These are phyloP conservation scores for Typha latifolia DNA, from an alignment of 176 grass and related monocot genomes.

Conservation along the genomic window DNA sequence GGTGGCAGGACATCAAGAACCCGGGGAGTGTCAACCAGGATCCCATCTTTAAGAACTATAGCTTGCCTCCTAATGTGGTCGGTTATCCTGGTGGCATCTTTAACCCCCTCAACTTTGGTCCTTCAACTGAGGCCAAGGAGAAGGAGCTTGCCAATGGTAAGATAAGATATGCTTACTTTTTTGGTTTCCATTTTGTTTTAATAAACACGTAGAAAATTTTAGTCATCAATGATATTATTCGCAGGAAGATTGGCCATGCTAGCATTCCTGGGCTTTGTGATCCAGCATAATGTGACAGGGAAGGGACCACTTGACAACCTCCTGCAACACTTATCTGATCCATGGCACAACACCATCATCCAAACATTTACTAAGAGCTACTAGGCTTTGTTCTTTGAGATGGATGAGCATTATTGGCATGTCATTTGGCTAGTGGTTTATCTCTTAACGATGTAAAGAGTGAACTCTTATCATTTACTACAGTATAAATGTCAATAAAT, in stretches of 20 bases:
- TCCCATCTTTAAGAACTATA: conserved; percentile 86
- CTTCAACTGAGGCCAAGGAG: conserved; percentile 59
- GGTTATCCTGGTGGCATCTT: conserved; percentile 59
- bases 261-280: conserved; percentile 52
- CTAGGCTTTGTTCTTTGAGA: neutral
- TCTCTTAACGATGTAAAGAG: too few relatives aligned
- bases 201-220: neutral
- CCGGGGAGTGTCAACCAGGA: conserved; percentile 67
- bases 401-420: too few relatives aligned
- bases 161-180: neutral
- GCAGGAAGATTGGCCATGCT: conserved; percentile 74
- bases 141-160: conserved; percentile 74
- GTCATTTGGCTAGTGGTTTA: too few relatives aligned
- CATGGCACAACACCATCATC: conserved; percentile 91
- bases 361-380: conserved; percentile 36
- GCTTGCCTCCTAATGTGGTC: conserved; percentile 43
- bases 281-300: conserved; percentile 72
- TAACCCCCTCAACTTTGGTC: conserved; percentile 73
- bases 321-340: conserved; percentile 64
- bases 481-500: too few relatives aligned
- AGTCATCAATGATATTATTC: neutral
- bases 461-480: too few relatives aligned
- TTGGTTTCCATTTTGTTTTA: neutral
- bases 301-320: conserved; percentile 71
- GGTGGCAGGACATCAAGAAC: conserved; percentile 90